Conservation (phyloP, 441 rosid species). For the Brassica balearica region DNA sequence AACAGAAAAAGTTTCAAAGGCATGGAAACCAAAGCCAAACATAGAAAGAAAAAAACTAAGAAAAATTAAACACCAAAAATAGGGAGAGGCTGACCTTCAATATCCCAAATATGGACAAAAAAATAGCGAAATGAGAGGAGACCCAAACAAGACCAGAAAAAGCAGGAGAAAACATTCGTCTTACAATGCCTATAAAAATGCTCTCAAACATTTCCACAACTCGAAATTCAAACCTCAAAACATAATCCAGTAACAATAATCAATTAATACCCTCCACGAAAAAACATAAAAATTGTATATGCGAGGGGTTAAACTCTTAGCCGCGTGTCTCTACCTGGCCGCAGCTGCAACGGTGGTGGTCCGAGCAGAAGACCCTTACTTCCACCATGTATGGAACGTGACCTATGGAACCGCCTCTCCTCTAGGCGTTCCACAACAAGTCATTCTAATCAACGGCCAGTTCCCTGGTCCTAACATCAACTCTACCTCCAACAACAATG, state of each 20-base stretch:
- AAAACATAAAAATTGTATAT: constrained; percentile 40
- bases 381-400: constrained; percentile 68
- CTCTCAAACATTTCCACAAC: constrained; percentile 29
- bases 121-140: constrained; percentile 3
- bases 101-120: constrained; percentile 6
- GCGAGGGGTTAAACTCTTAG: constrained; percentile 47
- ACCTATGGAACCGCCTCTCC: constrained; percentile 71
- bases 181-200: constrained; percentile 17
- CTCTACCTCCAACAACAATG: constrained; percentile 30
- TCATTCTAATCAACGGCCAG: constrained; percentile 55
- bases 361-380: constrained; percentile 61
- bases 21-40: not conserved
- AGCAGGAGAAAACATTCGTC: constrained; percentile 22
- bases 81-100: not conserved
- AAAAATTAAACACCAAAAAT: not conserved
- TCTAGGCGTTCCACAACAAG: constrained; percentile 65
- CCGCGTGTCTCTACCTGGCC: constrained; percentile 43
- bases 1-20: not conserved
- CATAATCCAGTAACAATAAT: constrained; percentile 10
- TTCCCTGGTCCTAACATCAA: constrained; percentile 80
- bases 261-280: constrained; percentile 16
- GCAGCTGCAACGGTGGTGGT: constrained; percentile 43
- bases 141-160: constrained; percentile 5
- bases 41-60: not conserved
- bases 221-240: constrained; percentile 32